Percentiles rank a stretch among this genome's conserved stretches.
Evolutionary conservation across 2,329 filamentous ascomycete species (phyloP).

Genomic region (Colletotrichum cordylinicola): DNA sequence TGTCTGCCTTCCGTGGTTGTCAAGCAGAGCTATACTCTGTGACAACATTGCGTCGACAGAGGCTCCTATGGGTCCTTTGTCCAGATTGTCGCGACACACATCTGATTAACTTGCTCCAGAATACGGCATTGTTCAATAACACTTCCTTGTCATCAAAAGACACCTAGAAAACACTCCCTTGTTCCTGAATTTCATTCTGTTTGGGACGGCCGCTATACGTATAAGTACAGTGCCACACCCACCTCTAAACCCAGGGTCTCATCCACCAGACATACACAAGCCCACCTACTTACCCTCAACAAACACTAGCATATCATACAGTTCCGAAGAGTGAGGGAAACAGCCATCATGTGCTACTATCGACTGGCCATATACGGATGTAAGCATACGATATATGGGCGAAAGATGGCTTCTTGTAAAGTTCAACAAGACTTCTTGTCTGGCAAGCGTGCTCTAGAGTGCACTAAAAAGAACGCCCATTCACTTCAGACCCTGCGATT

Average conservation of each 20-base stretch:
- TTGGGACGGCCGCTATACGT: neutral
- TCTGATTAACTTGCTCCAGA: neutral
- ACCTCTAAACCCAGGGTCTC: neutral
- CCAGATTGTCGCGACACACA: neutral
- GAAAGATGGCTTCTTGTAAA: constrained; percentile 5
- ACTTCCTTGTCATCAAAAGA: neutral
- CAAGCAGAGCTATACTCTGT: neutral
- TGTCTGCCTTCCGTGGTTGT: neutral
- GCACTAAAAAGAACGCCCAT: neutral
- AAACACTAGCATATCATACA: neutral
- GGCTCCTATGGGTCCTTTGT: neutral
- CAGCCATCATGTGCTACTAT: constrained; percentile 26
- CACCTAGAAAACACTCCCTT: neutral
- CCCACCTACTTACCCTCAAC: neutral
- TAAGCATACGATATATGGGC: constrained; percentile 18
- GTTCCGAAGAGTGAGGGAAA: neutral
- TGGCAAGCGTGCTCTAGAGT: neutral
- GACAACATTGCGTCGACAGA: neutral
- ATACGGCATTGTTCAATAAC: neutral
- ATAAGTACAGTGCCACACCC: neutral
- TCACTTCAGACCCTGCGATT: constrained; percentile 3
- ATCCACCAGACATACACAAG: neutral
- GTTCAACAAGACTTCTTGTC: neutral
- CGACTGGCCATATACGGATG: constrained; percentile 23
- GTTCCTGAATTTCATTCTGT: neutral